Evolutionary conservation across 1,139 yeast species (phyloP), one percentile per base, ranked within the genome.

Genomic region (Chernovozyma sophiae-reginae): DNA sequence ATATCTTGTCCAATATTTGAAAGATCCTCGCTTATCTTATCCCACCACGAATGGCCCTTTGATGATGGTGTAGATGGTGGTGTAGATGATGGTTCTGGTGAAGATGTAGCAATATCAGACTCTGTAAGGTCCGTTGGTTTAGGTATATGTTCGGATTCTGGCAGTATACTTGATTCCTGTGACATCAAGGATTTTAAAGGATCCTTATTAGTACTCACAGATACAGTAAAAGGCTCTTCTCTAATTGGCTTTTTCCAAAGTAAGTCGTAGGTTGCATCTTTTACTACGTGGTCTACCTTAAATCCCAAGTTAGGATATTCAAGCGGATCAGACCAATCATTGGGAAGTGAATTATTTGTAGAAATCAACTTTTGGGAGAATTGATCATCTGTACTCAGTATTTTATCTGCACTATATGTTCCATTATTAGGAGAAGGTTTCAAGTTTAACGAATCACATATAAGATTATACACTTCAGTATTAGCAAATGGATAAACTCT

Each of bases 401-500:
- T 25, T 12, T 22, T 33, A 3, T n/a, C 25, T 2, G 34, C 30
- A 15, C 27, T 35, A 32, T 33, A 40, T 1, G 79, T 65, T 0
- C 92, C 94, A 47, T 84, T 81, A 46, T 79, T 82, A 3, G 72
- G 60, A 6, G 81, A 63, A 0, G 89, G 85, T 2, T 42, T 45
- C 25, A 86, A 48, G 32, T 74, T 71, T 36, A 86, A 61, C 1
- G 86, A 68, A 20, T 82, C 86, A 56, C 96, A 85, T 3, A 90
- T 46, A 26, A 89, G 66, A 46, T 82, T 79, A 57, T 86, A 90
- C 7, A 90, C 72, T 43, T 86, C 86, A 8, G 74, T 67, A 54
- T 87, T 90, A 6, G 68, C 64, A 51, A 90, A 85, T 2, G 96
- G 95, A 42, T 64, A 56, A 20, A 83, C 56, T 58, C 61, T 65